Evolutionary conservation across 176 grass and related monocot species (phyloP).

Genomic region (Rhynchospora breviuscula): DNA sequence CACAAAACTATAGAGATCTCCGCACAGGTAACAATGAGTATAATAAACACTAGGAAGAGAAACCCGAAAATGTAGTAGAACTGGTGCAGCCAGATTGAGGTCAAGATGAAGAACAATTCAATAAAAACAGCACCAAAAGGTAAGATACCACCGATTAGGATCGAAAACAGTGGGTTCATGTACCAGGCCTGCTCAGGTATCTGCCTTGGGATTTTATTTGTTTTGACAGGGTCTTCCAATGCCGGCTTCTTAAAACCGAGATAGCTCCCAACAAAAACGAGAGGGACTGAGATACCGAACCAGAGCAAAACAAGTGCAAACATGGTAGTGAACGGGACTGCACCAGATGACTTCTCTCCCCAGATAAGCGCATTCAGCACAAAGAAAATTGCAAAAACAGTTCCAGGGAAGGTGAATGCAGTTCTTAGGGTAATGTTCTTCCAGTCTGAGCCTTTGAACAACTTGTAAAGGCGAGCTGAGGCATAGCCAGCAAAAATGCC

Average conservation of each 20-base stretch:
- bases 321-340: constrained; percentile 92
- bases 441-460: constrained; percentile 79
- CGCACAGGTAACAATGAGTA: constrained; percentile 73
- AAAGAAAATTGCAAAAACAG: constrained; percentile 67
- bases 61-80: constrained; percentile 97
- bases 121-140: constrained; percentile 92
- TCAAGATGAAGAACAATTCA: constrained; percentile 88
- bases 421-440: constrained; percentile 77
- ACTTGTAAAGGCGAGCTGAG: constrained; percentile 65
- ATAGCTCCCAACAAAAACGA: constrained; percentile 84
- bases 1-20: constrained; percentile 92
- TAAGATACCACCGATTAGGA: constrained; percentile 79
- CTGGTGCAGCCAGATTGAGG: constrained; percentile 84
- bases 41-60: constrained; percentile 85
- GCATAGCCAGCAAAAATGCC: constrained; percentile 78
- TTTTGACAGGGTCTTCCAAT: constrained; percentile 80
- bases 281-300: constrained; percentile 83
- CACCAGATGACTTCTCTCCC: constrained; percentile 87
- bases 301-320: constrained; percentile 94
- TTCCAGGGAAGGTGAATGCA: constrained; percentile 73
- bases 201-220: constrained; percentile 86
- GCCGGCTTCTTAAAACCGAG: constrained; percentile 77
- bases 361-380: constrained; percentile 73
- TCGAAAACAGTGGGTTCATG: constrained; percentile 80
- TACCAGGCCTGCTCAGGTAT: constrained; percentile 89